Evolutionary conservation across 306 rosid genomes (phyloP), one percentile per base, ranked within the genome.

Genomic region (Quercus alba): DNA sequence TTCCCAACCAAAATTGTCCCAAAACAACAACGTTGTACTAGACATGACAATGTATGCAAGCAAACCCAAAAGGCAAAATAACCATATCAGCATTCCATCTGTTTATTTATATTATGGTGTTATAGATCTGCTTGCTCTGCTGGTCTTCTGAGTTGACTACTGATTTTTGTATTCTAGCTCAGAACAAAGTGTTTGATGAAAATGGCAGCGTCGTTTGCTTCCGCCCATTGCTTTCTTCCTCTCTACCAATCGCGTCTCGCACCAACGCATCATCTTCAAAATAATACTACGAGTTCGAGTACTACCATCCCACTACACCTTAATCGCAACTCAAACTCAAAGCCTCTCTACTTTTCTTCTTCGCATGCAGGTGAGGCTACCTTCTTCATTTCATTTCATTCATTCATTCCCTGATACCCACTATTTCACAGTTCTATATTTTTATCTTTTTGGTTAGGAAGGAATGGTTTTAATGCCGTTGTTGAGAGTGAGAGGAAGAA

Each of bases 191-290:
- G 44, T 18, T 64, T 17, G 70, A 31, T 17, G 78, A 76, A 31
- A 75, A 88, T 88, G 89, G 84, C 46, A 38, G 46, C 89, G 28
- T 82, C 70, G 73, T 77, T 44, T 77, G 81, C 83, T 80, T 72
- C 87, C 8, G 69, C 85, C 23, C 72, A 75, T 56, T 80, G 75
- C 78, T 66, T 82, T 74, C 81, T 88, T 80, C 84, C 83, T 31
- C 57, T 17, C 30, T 72, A 14, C 49, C 80, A 78, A 26, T 70
- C 81, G 51, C 70, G 14, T 77, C 75, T 85, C 52, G 77, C 89
- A 20, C 61, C 85, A 57, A 72, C 52, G 56, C 75, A 73, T 21
- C 83, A 17, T 73, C 21, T 23, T 70, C 67, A 69, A 41, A 77
- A 59, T 38, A 25, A 57, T 75, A 35, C 23, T 56, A 62, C 31